Base-by-base conservation (phyloP, 208 protist genomes). In the Trypanosoma brucei region DNA sequence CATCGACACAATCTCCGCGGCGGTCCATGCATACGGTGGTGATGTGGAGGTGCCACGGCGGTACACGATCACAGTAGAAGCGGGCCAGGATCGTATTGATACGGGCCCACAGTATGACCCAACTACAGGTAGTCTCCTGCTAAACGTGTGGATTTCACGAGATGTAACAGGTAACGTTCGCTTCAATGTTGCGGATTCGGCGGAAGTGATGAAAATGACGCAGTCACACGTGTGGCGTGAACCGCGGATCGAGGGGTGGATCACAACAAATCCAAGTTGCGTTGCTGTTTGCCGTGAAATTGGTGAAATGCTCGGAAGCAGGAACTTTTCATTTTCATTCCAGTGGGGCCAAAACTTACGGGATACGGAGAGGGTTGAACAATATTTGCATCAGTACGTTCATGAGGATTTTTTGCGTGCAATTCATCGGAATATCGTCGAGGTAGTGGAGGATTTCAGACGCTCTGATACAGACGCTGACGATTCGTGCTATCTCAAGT, bases 211-310 rank as follows among this genome's bases (percentile, higher is more conserved):
- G 37, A 62, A 73, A 30, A 78, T 95, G 42, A 75, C 86, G 36
- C 78, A 86, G 48, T 91, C 89, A 14, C 71, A 75, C 63, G 82
- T 93, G 45, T 95, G 83, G 64, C 83, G 89, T 36, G 83, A 95
- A 49, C 89, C 89, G 2, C 62, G 86, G 4, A 88, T 93, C 61
- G 89, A 95, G 69, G 82, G 86, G 30, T 95, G 85, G 84, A 83
- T 92, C 7, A 78, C 76, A 38, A 78, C 51, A 44, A 78, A 83
- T 30, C 75, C 62, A 11, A 76, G 72, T 50, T 85, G 79, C 55
- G 73, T 76, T 8, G 68, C 63, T 5, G 68, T 66, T 13, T 80
- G 71, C n/a, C 67, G 66, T 44, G 82, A 84, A 1, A 80, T 88
- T 40, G 72, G 70, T 33, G 59, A 72, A 33, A 68, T 81, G 39